Conservation (phyloP, 495 filamentous ascomycete genomes). For the Achaetomiella virescens region DNA sequence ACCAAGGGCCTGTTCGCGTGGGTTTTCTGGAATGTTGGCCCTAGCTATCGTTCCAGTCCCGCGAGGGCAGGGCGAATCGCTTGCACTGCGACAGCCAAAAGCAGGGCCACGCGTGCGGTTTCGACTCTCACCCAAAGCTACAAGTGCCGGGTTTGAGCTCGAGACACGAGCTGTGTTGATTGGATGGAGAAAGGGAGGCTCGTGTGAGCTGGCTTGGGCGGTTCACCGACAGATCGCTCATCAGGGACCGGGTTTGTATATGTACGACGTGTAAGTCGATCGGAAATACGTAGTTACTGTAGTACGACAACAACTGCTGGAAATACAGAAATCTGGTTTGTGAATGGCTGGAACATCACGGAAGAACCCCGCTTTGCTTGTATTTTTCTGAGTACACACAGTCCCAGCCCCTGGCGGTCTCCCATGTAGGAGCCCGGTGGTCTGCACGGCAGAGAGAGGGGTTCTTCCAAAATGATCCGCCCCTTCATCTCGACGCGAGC, state of each 20-base stretch:
- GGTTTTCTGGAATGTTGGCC: neutral
- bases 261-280: too few species aligned
- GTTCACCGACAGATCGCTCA: neutral
- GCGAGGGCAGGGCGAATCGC: neutral
- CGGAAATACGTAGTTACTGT: too few species aligned
- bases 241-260: too few species aligned
- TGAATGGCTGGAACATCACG: neutral
- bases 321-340: too few species aligned
- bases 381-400: too few species aligned
- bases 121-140: too few species aligned
- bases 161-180: neutral
- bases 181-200: neutral
- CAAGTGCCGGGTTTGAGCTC: neutral
- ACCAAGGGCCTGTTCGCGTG: neutral
- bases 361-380: neutral
- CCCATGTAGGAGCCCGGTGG: neutral
- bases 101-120: neutral
- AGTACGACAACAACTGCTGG: too few species aligned
- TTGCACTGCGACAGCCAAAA: neutral
- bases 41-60: too few species aligned
- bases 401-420: neutral
- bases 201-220: neutral
- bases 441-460: too few species aligned
- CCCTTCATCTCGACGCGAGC: slow-evolving; percentile 4
- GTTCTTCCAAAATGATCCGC: neutral